Conservation (phyloP, 768 basidiomycete species). For the Psilocybe tampanensis region DNA sequence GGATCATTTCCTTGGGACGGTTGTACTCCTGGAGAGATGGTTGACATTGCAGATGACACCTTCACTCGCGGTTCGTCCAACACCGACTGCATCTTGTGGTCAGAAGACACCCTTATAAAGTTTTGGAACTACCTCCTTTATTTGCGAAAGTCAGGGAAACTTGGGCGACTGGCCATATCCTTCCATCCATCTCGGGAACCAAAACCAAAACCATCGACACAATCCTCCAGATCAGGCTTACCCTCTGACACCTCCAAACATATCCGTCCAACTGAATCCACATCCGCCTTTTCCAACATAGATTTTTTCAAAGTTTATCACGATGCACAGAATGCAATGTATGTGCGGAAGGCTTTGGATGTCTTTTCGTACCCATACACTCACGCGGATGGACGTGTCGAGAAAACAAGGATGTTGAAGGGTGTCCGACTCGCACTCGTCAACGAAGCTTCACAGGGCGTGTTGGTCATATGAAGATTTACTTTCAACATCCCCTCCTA, state of each 20-base stretch:
- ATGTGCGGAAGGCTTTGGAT: slow-evolving; percentile 52
- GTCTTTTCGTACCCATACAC: slow-evolving; percentile 42
- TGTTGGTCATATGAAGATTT: slow-evolving; percentile 39
- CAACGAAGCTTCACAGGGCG: slow-evolving; percentile 48
- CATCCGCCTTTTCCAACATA: slow-evolving; percentile 12
- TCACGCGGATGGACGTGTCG: slow-evolving; percentile 1
- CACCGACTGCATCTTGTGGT: slow-evolving; percentile 46
- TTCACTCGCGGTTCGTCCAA: slow-evolving; percentile 18
- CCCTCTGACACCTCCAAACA: not conserved
- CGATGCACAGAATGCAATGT: slow-evolving; percentile 48
- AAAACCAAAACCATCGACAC: slow-evolving; percentile 2
- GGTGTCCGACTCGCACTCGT: slow-evolving; percentile 50
- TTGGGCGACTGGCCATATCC: slow-evolving; percentile 53
- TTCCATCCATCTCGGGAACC: slow-evolving; percentile 37
- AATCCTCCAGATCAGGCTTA: not conserved
- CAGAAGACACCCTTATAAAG: slow-evolving; percentile 36
- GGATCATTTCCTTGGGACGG: slow-evolving; percentile 52
- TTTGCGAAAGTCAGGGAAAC: slow-evolving; percentile 34
- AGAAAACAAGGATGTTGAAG: slow-evolving; percentile 47
- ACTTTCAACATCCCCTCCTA: not conserved
- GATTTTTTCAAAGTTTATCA: slow-evolving; percentile 67
- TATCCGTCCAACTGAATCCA: not conserved
- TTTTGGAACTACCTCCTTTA: slow-evolving; percentile 55
- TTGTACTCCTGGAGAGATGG: slow-evolving; percentile 44
- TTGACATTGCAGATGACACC: slow-evolving; percentile 29